These are phyloP conservation scores for Euptelea pleiosperma DNA, from an alignment of 164 flowering plant genomes.

Conservation along the genomic window DNA sequence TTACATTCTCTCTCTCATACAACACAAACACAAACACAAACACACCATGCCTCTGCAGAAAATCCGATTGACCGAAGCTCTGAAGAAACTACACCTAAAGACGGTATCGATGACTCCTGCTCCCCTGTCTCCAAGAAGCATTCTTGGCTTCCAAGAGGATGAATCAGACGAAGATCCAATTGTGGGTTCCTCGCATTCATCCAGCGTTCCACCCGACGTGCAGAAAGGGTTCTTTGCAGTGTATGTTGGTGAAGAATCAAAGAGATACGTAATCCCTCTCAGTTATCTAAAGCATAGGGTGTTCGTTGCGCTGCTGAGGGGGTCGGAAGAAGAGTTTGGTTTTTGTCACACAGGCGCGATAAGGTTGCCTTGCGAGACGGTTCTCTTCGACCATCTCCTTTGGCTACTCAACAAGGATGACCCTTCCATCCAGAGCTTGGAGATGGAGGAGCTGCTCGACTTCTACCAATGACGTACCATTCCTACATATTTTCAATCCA, in stretches of 20 bases:
- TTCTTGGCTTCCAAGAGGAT: slow-evolving; percentile 6
- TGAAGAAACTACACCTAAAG: slow-evolving; percentile 11
- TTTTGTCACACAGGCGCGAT: slow-evolving; percentile 11
- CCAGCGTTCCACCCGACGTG: slow-evolving; percentile 9
- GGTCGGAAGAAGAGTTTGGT: slow-evolving; percentile 20
- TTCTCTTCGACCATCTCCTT: slow-evolving; percentile 21
- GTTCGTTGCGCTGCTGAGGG: background rate
- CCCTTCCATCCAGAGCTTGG: slow-evolving; percentile 10
- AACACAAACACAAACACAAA: too few relatives aligned
- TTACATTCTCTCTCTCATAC: background rate
- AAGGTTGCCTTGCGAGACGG: slow-evolving; percentile 15
- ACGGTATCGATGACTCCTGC: background rate
- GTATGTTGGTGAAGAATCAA: slow-evolving; percentile 13
- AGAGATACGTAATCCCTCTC: slow-evolving; percentile 17
- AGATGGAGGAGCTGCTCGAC: background rate
- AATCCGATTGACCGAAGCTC: slow-evolving; percentile 5
- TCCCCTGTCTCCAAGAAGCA: slow-evolving; percentile 11
- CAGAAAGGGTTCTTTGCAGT: slow-evolving; percentile 17
- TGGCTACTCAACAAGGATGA: slow-evolving; percentile 15
- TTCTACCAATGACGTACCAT: background rate
- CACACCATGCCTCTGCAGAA: slow-evolving; percentile 5
- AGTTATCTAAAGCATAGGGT: slow-evolving; percentile 6
- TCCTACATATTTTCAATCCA: too few relatives aligned
- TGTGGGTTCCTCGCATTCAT: too few relatives aligned
- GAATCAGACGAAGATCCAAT: too few relatives aligned